Percentiles rank a stretch among this genome's conserved stretches.
Conservation (phyloP, 768 basidiomycete genomes). For the Tubosaeta brunneosetosa region DNA sequence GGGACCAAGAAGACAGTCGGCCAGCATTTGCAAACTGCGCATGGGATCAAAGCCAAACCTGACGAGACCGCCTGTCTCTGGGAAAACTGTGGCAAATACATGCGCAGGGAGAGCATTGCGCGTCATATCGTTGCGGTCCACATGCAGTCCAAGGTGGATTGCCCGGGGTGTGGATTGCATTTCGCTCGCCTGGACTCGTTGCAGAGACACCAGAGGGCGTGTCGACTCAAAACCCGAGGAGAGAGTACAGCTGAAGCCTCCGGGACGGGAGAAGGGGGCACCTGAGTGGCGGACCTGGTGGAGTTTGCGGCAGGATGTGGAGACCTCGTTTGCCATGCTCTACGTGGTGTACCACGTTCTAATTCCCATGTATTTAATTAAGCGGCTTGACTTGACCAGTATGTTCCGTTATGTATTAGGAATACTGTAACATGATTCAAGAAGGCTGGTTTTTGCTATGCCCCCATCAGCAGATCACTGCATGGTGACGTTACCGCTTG, state of each 20-base stretch:
- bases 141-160: constrained; percentile 16
- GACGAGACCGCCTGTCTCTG: constrained; percentile 18
- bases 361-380: background rate
- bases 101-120: constrained; percentile 24
- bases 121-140: constrained; percentile 26
- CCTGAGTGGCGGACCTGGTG: too few species aligned
- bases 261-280: background rate
- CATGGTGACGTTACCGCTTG: too few species aligned
- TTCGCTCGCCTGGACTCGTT: constrained; percentile 26
- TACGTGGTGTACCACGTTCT: background rate
- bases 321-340: background rate
- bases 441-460: too few species aligned
- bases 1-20: constrained; percentile 10
- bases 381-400: background rate
- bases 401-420: background rate
- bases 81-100: constrained; percentile 13
- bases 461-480: too few species aligned
- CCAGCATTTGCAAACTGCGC: constrained; percentile 7
- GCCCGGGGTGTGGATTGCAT: constrained; percentile 11
- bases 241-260: background rate
- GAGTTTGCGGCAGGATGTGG: background rate
- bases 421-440: background rate
- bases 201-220: constrained; percentile 19
- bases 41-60: constrained; percentile 5
- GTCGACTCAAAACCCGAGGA: background rate